Evolutionary conservation across 345 rosid species (phyloP).

Genomic region (Syzygium grande): DNA sequence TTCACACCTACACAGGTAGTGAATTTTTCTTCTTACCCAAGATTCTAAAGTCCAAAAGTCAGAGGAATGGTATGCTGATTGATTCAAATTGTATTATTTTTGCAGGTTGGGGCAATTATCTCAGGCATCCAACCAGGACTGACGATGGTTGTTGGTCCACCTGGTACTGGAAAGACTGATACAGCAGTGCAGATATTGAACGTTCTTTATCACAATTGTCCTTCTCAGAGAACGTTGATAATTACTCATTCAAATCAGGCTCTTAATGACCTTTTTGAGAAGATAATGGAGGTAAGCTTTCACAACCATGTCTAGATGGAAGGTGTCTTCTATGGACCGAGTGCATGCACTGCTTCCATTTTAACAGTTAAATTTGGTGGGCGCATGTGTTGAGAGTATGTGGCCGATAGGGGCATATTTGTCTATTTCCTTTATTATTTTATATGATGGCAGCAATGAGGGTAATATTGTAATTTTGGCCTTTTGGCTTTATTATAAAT

Average conservation of each 20-base stretch:
- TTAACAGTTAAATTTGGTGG: not conserved
- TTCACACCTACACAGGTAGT: constrained; percentile 92
- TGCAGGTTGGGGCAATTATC: constrained; percentile 90
- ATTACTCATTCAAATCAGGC: constrained; percentile 99
- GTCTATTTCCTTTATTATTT: too few species aligned
- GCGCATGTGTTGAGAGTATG: not conserved
- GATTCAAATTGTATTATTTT: not conserved
- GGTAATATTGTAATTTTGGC: too few species aligned
- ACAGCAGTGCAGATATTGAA: constrained; percentile 97
- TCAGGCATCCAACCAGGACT: constrained; percentile 98
- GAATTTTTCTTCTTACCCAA: not conserved
- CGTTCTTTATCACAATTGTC: constrained; percentile 94
- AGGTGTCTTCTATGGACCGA: not conserved
- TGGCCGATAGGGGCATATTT: too few species aligned
- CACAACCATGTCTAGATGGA: not conserved
- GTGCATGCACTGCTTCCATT: not conserved
- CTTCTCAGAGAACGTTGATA: constrained; percentile 93
- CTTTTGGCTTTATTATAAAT: too few species aligned
- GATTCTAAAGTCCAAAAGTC: not conserved
- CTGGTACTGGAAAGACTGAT: constrained; percentile 99
- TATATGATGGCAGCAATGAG: too few species aligned
- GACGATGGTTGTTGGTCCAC: constrained; percentile 99
- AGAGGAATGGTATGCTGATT: not conserved
- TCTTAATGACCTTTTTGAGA: constrained; percentile 97
- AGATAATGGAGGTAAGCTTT: constrained; percentile 74